A percentile compares a stretch with the other conserved stretches of the same genome.
Conservation (phyloP, 1,284 basidiomycete species). For the Lentinula novae-zelandiae region DNA sequence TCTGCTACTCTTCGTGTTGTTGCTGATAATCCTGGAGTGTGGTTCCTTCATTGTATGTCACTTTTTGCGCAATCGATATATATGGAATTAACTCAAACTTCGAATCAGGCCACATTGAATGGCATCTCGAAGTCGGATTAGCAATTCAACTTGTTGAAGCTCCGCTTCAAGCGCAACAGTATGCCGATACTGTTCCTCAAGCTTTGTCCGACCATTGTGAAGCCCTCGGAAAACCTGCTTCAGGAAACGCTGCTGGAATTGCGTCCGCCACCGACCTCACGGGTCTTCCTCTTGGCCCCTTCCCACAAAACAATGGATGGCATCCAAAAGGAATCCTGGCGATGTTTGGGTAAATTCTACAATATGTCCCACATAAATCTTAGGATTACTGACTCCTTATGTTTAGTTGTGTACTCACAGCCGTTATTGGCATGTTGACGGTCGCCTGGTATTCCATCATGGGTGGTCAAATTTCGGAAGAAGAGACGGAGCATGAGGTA, state of each 20-base stretch:
- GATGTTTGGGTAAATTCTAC: conserved; percentile 58
- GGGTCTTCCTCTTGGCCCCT: conserved; percentile 66
- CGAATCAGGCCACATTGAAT: conserved; percentile 68
- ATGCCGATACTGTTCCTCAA: conserved; percentile 42
- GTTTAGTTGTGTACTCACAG: conserved; percentile 66
- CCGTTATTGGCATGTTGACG: conserved; percentile 74
- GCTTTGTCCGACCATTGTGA: conserved; percentile 69
- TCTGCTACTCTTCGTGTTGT: conserved; percentile 66
- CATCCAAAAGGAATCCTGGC: conserved; percentile 77
- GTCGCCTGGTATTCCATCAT: conserved; percentile 78
- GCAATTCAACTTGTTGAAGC: conserved; percentile 79
- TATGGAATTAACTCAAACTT: background rate
- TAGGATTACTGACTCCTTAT: background rate
- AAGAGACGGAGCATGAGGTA: conserved; percentile 75
- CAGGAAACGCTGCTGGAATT: conserved; percentile 81
- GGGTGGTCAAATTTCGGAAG: conserved; percentile 64
- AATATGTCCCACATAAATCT: background rate
- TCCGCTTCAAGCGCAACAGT: conserved; percentile 57
- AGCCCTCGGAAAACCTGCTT: conserved; percentile 50
- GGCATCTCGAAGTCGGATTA: conserved; percentile 78
- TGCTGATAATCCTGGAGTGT: conserved; percentile 82
- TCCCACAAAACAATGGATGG: conserved; percentile 75
- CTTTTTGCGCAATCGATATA: background rate
- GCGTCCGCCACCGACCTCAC: conserved; percentile 57
- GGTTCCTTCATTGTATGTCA: conserved; percentile 74